These are phyloP conservation scores for Boletus insuetus DNA, from an alignment of 768 basidiomycete genomes.

Conservation along the genomic window DNA sequence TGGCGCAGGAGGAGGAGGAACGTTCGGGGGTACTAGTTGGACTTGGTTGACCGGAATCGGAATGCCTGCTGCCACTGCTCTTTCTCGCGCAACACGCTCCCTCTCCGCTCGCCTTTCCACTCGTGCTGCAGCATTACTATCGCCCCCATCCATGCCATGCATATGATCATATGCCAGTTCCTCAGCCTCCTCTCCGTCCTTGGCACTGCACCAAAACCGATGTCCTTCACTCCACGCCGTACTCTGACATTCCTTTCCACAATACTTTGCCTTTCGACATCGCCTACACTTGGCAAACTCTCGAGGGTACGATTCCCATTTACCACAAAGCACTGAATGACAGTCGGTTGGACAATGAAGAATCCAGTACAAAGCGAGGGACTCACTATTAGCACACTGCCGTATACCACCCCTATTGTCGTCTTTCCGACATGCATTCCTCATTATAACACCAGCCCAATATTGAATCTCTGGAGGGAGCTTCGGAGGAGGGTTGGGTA, in stretches of 20 bases:
- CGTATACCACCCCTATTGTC: constrained; percentile 89
- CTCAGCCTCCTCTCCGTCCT: constrained; percentile 47
- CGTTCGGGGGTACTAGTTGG: constrained; percentile 10
- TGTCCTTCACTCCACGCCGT: constrained; percentile 97
- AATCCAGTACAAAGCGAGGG: not conserved
- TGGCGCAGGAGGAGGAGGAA: constrained; percentile 15
- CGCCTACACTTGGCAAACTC: constrained; percentile 97
- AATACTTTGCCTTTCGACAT: constrained; percentile 98
- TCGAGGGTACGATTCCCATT: constrained; percentile 88
- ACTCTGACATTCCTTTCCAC: constrained; percentile 95
- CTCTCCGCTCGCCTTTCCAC: constrained; percentile 39
- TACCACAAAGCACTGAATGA: constrained; percentile 81
- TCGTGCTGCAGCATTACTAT: constrained; percentile 16
- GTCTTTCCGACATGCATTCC: constrained; percentile 98
- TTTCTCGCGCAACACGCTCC: constrained; percentile 30
- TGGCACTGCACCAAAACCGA: constrained; percentile 87
- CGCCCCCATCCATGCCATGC: constrained; percentile 12
- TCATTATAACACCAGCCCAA: constrained; percentile 99
- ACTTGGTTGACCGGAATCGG: constrained; percentile 15
- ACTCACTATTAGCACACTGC: constrained; percentile 94
- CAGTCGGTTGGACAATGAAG: constrained; percentile 1
- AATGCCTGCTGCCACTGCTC: constrained; percentile 14
- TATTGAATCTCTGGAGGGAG: constrained; percentile 92
- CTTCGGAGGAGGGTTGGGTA: constrained; percentile 65
- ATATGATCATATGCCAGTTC: constrained; percentile 30